Evolutionary conservation across 306 rosid species (phyloP), one percentile per base, ranked within the genome.

Genomic region (Begonia peltatifolia): DNA sequence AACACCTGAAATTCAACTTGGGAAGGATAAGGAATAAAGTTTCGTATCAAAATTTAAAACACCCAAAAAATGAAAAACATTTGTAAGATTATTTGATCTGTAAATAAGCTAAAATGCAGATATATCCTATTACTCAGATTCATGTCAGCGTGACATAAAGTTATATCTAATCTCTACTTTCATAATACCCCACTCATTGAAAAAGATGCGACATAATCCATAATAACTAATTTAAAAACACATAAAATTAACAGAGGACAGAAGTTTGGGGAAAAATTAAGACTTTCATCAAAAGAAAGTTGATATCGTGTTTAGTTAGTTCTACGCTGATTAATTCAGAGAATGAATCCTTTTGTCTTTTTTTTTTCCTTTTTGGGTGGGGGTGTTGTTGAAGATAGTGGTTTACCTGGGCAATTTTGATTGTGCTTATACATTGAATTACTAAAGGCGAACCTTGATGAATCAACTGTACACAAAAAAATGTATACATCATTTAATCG

Each of bases 351-450:
- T 30, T 44, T 4, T 44, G 48, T 10, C 1, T 12, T 42, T 44
- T 44, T 44, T n/a, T 44, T 44, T 44, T n/a, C 3, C 48, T 30
- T 30, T 30, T 30, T 44, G 48, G 14, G 14, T 41, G 54, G 63
- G 52, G 23, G 52, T 64, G 65, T 44, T 5, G 38, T 30, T 6
- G 9, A 25, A 12, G 50, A 22, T 41, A 52, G 42, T 38, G 67
- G 41, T 79, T 42, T 53, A 90, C 97, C 95, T 85, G 97, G 15
- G 92, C 95, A 57, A 90, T 81, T 66, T 85, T 90, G 50, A 90
- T 66, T 10, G 87, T 90, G 66, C 70, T 71, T 50, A 85, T 76
- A 75, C 97, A 82, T 41, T 78, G 70, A 10, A 83, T 64, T 56
- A 90, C 47, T 66, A 74, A 72, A 42, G 87, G 87, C 18, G 87